Base-by-base conservation (phyloP, 371 early-diverging fungal species). In the Apophysomyces trapeziformis region DNA sequence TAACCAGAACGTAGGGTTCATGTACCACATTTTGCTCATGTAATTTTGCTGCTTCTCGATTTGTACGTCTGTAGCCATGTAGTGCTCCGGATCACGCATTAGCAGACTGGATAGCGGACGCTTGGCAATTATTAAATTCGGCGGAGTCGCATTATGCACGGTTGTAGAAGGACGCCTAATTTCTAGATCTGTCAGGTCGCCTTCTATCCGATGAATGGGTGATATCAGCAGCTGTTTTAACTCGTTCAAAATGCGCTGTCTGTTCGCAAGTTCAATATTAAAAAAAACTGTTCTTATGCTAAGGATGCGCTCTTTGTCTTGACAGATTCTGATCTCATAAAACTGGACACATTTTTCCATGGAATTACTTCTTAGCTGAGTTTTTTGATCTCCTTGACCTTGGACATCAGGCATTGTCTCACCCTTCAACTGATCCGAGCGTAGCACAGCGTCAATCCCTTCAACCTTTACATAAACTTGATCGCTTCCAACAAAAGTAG, bases 31-130 rank as follows among this genome's bases (percentile, higher is more conserved):
- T 11, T 67, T 70, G 41, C n/a, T 67, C 37, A 60, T 64, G 14
- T 46, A 50, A 11, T 36, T 45, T 57, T 65, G 65, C 12, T 60
- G 59, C 6, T 58, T 38, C 41, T 64, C 60, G 14, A 38, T 38
- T 5, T 64, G 18, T 2, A 50, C 41, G n/a, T 32, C 66, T 0
- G 58, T 37, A 16, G 69, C 61, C 64, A 73, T 63, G 54, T 72
- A 74, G 58, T 82, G 79, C 7, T 69, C 64, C 4, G 61, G 57
- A 63, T 87, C 87, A 5, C 85, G 73, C 63, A 87, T 72, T 12
- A 87, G 58, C 38, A 87, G 64, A 45, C 63, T 65, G 4, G 79
- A 72, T 13, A 86, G 36, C 7, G 87, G 87, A 38, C 85, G 77
- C 12, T 66, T 46, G 46, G 76, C 68, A 21, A 82, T 72, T 12